Evolutionary conservation across 257 asterid genomes (phyloP), one percentile per base, ranked within the genome.

Genomic region (Coffea canephora): DNA sequence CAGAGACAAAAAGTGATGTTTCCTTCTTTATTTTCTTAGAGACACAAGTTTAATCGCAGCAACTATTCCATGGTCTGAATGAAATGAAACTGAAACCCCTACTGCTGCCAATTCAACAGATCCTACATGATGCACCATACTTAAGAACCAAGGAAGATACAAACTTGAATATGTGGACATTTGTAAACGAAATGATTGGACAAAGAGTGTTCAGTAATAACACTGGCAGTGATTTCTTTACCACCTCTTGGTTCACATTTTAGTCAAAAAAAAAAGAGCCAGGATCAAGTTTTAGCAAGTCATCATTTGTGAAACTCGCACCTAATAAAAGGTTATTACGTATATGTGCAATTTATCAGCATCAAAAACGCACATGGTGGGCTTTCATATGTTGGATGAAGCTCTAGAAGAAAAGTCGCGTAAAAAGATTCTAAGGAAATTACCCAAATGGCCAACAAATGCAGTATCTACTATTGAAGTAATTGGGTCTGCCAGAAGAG

Each of bases 41-140:
- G 34, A 31, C 34, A 31, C 34, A 31, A 31, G 34, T 31, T 31
- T 31, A 31, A 31, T 31, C 34, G 34, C 1, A 31, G 34, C 34
- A 31, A 31, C 34, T 31, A 31, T 31, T 31, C 34, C 34, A 31
- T 31, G 34, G 34, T 31, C 34, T 31, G 34, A 31, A 31, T 1
- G 34, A 31, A 31, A 31, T 31, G 99, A 97, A 80, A 90, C 96
- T 8, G 97, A 93, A 78, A 95, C 95, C 73, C 99, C 99, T 74
- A 90, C 98, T 66, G 98, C 97, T 75, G 98, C 99, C 80, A 95
- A 88, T 85, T 95, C 98, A 83, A 91, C 89, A 23, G 99, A 93
- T 64, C 99, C 99, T 93, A 79, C 80, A 84, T 54, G 79, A 80
- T 49, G 84, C 69, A 46, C 67, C 75, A 67, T 54, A 71, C 57